Conservation (phyloP, 345 rosid species). For the Lumnitzera racemosa region DNA sequence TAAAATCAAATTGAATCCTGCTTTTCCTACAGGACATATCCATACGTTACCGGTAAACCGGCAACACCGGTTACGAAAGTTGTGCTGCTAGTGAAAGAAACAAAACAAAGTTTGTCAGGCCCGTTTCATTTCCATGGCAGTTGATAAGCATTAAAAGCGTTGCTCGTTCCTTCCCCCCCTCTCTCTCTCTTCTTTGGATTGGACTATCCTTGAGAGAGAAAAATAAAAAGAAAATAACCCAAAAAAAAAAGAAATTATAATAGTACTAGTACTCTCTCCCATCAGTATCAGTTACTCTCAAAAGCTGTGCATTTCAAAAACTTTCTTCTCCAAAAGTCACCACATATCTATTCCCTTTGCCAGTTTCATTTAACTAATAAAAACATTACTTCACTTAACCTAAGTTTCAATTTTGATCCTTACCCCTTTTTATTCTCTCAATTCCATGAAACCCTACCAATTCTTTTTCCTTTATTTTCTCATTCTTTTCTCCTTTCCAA, state of each 20-base stretch:
- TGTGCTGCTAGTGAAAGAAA: too few species aligned
- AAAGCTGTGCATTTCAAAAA: conserved; percentile 25
- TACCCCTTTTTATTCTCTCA: neutral
- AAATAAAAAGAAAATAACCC: too few species aligned
- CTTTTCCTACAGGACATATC: too few species aligned
- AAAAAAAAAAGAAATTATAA: too few species aligned
- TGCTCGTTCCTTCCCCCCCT: neutral
- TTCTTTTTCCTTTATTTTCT: conserved; percentile 14
- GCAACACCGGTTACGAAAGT: too few species aligned
- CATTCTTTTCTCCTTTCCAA: neutral
- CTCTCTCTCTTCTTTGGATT: neutral
- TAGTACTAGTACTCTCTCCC: too few species aligned
- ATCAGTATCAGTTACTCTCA: conserved; percentile 14
- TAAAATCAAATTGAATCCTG: too few species aligned
- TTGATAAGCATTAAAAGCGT: conserved; percentile 66
- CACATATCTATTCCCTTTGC: neutral
- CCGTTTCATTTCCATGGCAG: conserved; percentile 41
- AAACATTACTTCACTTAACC: neutral
- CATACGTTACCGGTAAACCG: too few species aligned
- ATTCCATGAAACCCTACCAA: neutral
- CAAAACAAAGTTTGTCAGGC: conserved; percentile 20
- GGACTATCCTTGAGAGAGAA: neutral
- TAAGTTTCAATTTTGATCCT: too few species aligned
- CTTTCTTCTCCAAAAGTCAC: conserved; percentile 2
- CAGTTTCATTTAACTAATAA: neutral